Evolutionary conservation across 495 filamentous ascomycete species (phyloP), one percentile per base, ranked within the genome.

Genomic region (Pyronema domesticum): DNA sequence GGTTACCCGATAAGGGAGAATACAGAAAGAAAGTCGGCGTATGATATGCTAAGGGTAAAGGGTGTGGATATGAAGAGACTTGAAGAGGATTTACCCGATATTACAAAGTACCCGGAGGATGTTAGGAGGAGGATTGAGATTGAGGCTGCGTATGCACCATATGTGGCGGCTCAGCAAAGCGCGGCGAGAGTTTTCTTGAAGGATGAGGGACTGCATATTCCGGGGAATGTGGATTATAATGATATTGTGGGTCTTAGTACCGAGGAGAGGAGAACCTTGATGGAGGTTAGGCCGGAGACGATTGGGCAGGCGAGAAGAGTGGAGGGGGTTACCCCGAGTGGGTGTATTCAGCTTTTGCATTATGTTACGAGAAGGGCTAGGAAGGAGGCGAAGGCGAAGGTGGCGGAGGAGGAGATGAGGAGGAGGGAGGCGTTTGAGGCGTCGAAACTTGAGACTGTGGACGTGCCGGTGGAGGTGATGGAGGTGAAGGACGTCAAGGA

Each of bases 291-390:
- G 40, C 91, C 91, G 5, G 84, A 87, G 62, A 89, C 75, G 48
- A 69, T 98, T 19, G 93, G 86, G 3, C 89, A 94, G 79, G 89
- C 89, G 14, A 70, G 86, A 48, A 70, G 93, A 8, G 78, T 94
- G 49, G 91, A 98, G 67, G 89, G 91, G 1, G 74, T 85, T 10
- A 57, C 46, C n/a, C 35, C 50, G 17, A 37, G 34, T 19, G 30
- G 19, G 0, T 73, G 74, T 33, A 57, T 84, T 52, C 66, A 70
- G 48, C 55, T 86, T 55, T 62, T 84, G n/a, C 67, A 64, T 37
- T 73, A 73, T 62, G 76, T 65, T 43, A 59, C 67, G 44, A 56
- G 53, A 19, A 63, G 65, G 48, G 61, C 51, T 30, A 52, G 51
- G n/a, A 48, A 43, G 15, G 52, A 53, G 34, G 57, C 55, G 0